A percentile compares a stretch with the other conserved stretches of the same genome.
These are phyloP conservation scores for Entomortierella chlamydospora DNA, from an alignment of 192 early-diverging fungal genomes.

Conservation along the genomic window DNA sequence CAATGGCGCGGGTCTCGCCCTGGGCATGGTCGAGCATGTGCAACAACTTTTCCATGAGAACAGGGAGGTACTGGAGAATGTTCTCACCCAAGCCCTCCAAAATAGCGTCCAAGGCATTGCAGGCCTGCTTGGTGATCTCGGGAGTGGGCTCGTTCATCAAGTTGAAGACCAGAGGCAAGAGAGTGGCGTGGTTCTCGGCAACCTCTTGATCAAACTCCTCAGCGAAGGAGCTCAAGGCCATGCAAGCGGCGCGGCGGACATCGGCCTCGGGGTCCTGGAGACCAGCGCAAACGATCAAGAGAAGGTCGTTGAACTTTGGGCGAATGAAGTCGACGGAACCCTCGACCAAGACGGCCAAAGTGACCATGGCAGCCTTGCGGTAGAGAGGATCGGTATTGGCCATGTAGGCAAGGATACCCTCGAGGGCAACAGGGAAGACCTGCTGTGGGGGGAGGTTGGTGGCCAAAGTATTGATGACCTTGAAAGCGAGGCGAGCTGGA, in stretches of 20 bases:
- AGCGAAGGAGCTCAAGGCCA: constrained; percentile 84
- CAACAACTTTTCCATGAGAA: constrained; percentile 85
- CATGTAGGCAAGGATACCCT: constrained; percentile 82
- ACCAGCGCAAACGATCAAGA: constrained; percentile 79
- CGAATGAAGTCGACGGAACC: constrained; percentile 90
- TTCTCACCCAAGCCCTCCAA: constrained; percentile 86
- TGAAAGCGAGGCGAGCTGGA: constrained; percentile 73
- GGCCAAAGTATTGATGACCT: constrained; percentile 81
- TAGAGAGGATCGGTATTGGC: constrained; percentile 77
- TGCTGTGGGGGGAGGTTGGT: constrained; percentile 89
- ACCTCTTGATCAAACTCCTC: constrained; percentile 87
- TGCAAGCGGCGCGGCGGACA: constrained; percentile 88
- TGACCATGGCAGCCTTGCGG: constrained; percentile 91
- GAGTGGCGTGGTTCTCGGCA: constrained; percentile 79
- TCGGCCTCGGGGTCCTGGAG: constrained; percentile 82
- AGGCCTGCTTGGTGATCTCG: constrained; percentile 82
- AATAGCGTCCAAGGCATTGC: constrained; percentile 89
- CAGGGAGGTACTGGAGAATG: constrained; percentile 83
- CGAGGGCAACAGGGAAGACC: constrained; percentile 84
- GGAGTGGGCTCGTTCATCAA: constrained; percentile 82
- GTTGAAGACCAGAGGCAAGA: constrained; percentile 88
- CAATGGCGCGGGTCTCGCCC: constrained; percentile 79
- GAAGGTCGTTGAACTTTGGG: constrained; percentile 79
- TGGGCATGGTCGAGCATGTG: constrained; percentile 76
- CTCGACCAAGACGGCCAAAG: constrained; percentile 81